A percentile compares a stretch with the other conserved stretches of the same genome.
Evolutionary conservation across 352 stramenopile genomes (phyloP).

Genomic region (Phytophthora hibernalis): DNA sequence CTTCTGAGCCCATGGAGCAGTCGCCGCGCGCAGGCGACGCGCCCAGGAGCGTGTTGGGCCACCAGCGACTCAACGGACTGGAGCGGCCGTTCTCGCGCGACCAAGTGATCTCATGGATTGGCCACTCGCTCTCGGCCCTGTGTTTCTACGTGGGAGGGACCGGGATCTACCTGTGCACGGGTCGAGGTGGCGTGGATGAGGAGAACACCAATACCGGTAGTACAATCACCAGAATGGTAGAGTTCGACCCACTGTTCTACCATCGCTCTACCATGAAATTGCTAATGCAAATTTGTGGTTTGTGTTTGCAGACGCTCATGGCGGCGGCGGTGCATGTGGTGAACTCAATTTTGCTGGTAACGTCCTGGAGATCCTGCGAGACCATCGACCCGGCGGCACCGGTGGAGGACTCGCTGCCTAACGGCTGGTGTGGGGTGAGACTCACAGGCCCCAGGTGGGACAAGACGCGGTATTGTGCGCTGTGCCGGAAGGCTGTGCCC

Average conservation of each 20-base stretch:
- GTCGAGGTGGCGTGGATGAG: slow-evolving; percentile 22
- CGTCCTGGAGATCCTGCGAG: slow-evolving; percentile 78
- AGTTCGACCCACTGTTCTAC: too few species aligned
- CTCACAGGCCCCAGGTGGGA: slow-evolving; percentile 78
- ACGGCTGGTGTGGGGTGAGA: slow-evolving; percentile 77
- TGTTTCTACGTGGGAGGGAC: slow-evolving; percentile 65
- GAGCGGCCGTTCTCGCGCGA: slow-evolving; percentile 77
- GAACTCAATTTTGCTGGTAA: slow-evolving; percentile 56
- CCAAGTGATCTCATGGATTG: slow-evolving; percentile 77
- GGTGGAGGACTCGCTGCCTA: slow-evolving; percentile 41
- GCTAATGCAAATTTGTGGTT: background rate
- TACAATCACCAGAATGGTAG: slow-evolving; percentile 30
- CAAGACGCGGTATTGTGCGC: slow-evolving; percentile 80
- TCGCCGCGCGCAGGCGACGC: slow-evolving; percentile 23
- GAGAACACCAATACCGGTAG: slow-evolving; percentile 18
- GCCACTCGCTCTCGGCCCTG: slow-evolving; percentile 67
- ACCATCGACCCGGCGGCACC: slow-evolving; percentile 64
- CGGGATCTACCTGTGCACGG: slow-evolving; percentile 36
- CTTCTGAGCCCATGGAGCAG: slow-evolving; percentile 14
- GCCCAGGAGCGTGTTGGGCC: slow-evolving; percentile 32
- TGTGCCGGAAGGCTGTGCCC: slow-evolving; percentile 81
- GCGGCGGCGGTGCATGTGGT: slow-evolving; percentile 61
- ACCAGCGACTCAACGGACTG: slow-evolving; percentile 74
- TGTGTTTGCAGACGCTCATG: slow-evolving; percentile 49
- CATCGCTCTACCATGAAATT: background rate